These are phyloP conservation scores for Cryomyces antarcticus DNA, from an alignment of 495 filamentous ascomycete species.

Conservation along the genomic window DNA sequence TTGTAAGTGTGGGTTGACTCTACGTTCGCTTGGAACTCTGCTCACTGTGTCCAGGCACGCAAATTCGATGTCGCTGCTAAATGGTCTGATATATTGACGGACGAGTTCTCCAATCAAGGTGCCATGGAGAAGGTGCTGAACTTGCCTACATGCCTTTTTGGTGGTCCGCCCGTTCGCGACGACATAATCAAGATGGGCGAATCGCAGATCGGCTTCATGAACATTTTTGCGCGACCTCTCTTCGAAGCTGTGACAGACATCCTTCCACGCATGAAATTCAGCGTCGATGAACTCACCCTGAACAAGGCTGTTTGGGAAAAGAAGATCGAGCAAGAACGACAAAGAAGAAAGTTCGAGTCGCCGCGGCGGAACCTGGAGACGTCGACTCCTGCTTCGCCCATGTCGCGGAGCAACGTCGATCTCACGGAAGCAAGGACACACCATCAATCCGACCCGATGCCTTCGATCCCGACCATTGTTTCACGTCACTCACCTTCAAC, in stretches of 20 bases:
- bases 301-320: conserved; percentile 59
- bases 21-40: background rate
- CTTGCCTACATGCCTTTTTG: conserved; percentile 70
- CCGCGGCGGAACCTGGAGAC: background rate
- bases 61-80: conserved; percentile 58
- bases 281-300: conserved; percentile 51
- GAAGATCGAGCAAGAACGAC: conserved; percentile 34
- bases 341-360: conserved; percentile 4
- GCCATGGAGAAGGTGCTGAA: conserved; percentile 74
- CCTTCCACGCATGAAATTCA: conserved; percentile 63
- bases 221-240: conserved; percentile 74
- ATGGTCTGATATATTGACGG: conserved; percentile 81
- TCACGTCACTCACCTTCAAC: background rate
- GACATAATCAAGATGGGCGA: conserved; percentile 62
- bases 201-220: conserved; percentile 90
- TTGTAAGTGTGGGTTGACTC: conserved; percentile 34
- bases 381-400: background rate
- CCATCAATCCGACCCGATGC: background rate
- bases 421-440: background rate
- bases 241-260: conserved; percentile 74
- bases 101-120: conserved; percentile 85
- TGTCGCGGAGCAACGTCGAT: background rate
- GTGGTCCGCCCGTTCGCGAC: conserved; percentile 62
- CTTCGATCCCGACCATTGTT: background rate
- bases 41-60: conserved; percentile 39